phyloP scores from a whole-genome alignment of 1,284 basidiomycete genomes.

The Coniferiporia sulphurascens region DNA sequence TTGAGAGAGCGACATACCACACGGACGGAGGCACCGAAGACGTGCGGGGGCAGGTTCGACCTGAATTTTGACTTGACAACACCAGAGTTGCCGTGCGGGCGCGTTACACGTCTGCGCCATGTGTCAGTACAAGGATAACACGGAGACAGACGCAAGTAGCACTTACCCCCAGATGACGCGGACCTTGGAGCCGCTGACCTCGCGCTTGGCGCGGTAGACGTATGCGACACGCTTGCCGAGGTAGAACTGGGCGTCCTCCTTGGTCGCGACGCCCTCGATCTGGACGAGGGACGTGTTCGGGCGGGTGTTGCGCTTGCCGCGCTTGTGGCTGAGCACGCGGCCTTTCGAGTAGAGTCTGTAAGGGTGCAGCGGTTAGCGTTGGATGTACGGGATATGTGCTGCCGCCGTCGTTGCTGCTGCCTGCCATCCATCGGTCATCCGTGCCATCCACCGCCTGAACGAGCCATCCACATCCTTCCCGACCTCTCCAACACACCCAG shows the following conservation, averaged over 20 bases:
- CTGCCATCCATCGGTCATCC: background rate
- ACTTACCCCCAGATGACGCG: slow-evolving; percentile 95
- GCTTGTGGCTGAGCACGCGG: slow-evolving; percentile 97
- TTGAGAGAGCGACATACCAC: slow-evolving; percentile 58
- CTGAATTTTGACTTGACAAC: slow-evolving; percentile 98
- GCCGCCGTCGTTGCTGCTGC: too few relatives aligned
- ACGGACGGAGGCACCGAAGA: slow-evolving; percentile 93
- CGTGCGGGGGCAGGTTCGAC: slow-evolving; percentile 92
- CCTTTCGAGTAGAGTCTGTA: slow-evolving; percentile 93
- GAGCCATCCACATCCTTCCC: slow-evolving; percentile 20
- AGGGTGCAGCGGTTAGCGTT: slow-evolving; percentile 10
- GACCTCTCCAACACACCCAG: slow-evolving; percentile 15
- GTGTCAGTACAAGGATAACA: background rate
- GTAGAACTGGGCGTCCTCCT: slow-evolving; percentile 97
- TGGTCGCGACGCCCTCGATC: slow-evolving; percentile 93
- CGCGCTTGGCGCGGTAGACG: slow-evolving; percentile 95
- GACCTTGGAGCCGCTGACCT: slow-evolving; percentile 88
- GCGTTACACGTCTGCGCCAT: slow-evolving; percentile 72
- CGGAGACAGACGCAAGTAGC: background rate
- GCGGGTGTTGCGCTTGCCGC: slow-evolving; percentile 93
- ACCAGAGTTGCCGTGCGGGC: slow-evolving; percentile 91
- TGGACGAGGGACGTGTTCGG: slow-evolving; percentile 96
- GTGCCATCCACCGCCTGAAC: slow-evolving; percentile 4
- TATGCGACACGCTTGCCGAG: slow-evolving; percentile 98
- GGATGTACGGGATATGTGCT: background rate